Evolutionary conservation across 2,329 filamentous ascomycete species (phyloP), one percentile per base, ranked within the genome.

Genomic region (Claviceps paspali): DNA sequence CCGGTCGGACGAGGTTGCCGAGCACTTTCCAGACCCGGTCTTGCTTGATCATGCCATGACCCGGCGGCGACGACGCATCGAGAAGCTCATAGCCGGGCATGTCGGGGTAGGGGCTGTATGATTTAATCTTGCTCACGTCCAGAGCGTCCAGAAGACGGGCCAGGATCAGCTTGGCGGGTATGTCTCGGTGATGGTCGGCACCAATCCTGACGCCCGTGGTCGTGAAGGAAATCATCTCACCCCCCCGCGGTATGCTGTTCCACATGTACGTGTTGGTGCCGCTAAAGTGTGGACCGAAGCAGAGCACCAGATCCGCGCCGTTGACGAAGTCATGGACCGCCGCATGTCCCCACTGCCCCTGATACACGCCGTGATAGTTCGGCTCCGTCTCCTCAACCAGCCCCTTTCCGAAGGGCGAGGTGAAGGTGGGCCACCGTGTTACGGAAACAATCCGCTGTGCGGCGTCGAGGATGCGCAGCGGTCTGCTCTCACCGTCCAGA

Each of bases 341-440:
- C 8, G 47, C 43, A 0, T 59, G 45, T 12, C 60, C 64, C 41
- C 57, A 64, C 3, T 43, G 51, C 2, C 64, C 68, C 7, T 55
- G 52, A 39, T 68, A 72, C 2, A 69, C 49, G 3, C 69, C 68
- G 38, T 67, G 57, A 39, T 65, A 64, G 32, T 67, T 70, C 3
- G 59, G 52, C 21, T 55, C 42, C 0, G 51, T 54, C 45, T 73
- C 68, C 26, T 70, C 59, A 18, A 73, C 47, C 3, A 72, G 51
- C 3, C 68, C 61, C 47, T 70, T 71, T 8, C 64, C 65, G 19
- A 65, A 67, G 0, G 56, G 53, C 0, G 64, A 63, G 2, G 59
- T 62, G 49, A 59, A 66, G 0, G 63, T 68, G 0, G 67, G 67
- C 52, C 64, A 66, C 0, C 51, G 49, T 0, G 65, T 69, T 2